Evolutionary conservation across 495 filamentous ascomycete genomes (phyloP).

Genomic region (Xylaria scruposa): DNA sequence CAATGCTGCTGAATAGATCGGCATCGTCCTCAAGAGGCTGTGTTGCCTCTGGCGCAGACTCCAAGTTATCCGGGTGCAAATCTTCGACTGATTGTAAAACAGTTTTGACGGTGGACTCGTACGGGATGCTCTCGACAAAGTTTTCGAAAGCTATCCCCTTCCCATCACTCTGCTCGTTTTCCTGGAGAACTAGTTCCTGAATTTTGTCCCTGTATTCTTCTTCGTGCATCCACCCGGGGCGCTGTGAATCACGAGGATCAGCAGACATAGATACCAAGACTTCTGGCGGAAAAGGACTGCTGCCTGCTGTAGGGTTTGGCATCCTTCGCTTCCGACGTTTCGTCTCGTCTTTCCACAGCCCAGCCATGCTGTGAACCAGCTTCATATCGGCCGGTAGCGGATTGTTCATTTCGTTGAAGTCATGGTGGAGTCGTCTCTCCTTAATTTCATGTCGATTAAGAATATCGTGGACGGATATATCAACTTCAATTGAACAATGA

Average conservation of each 20-base stretch:
- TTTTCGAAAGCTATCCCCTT: conserved; percentile 63
- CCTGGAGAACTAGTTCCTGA: conserved; percentile 64
- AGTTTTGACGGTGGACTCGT: conserved; percentile 71
- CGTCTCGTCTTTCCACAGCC: conserved; percentile 91
- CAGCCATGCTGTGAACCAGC: conserved; percentile 89
- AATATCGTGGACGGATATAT: conserved; percentile 88
- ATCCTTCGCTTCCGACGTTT: conserved; percentile 74
- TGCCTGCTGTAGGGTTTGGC: conserved; percentile 64
- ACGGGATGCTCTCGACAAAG: conserved; percentile 61
- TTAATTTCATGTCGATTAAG: conserved; percentile 77
- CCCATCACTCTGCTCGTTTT: conserved; percentile 59
- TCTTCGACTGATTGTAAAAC: conserved; percentile 84
- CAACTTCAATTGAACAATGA: conserved; percentile 86
- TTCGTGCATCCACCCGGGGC: conserved; percentile 87
- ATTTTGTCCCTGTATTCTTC: conserved; percentile 77
- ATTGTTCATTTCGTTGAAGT: conserved; percentile 79
- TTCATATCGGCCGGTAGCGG: conserved; percentile 72
- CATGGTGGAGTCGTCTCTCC: conserved; percentile 80
- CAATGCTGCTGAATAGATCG: conserved; percentile 41
- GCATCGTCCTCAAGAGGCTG: conserved; percentile 33
- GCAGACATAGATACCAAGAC: conserved; percentile 86
- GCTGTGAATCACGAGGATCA: conserved; percentile 70
- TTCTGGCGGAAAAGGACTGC: conserved; percentile 78
- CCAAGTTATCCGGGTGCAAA: conserved; percentile 73
- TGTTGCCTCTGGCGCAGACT: conserved; percentile 52